A percentile compares a stretch with the other conserved stretches of the same genome.
Evolutionary conservation across 2,329 filamentous ascomycete genomes (phyloP).

Genomic region (Arachnomyces sp.): DNA sequence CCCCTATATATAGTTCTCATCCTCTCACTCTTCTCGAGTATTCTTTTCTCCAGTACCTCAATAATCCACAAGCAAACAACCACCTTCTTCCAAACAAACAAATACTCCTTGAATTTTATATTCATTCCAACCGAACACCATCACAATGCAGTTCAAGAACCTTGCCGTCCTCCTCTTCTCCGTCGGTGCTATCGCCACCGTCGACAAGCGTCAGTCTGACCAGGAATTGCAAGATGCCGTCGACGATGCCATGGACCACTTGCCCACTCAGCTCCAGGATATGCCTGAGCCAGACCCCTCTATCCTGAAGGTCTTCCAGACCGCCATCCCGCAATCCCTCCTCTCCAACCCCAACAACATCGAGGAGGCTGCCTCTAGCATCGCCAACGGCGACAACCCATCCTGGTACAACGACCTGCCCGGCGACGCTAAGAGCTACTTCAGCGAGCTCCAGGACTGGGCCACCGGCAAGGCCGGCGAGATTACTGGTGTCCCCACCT

Average conservation of each 20-base stretch:
- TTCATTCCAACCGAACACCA: background rate
- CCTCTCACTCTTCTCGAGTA: no score
- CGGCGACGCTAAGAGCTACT: constrained; percentile 5
- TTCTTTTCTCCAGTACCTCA: no score
- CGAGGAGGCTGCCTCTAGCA: constrained; percentile 3
- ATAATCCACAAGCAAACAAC: no score
- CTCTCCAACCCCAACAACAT: background rate
- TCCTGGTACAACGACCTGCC: constrained; percentile 12
- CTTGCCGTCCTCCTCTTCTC: constrained; percentile 15
- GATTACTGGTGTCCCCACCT: background rate
- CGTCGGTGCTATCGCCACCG: constrained; percentile 11
- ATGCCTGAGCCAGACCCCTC: no score
- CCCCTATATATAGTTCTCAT: no score
- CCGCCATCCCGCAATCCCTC: background rate
- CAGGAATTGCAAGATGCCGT: no score
- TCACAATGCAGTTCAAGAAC: constrained; percentile 18
- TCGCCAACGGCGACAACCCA: constrained; percentile 10
- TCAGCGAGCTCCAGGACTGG: constrained; percentile 5
- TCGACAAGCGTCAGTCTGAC: background rate
- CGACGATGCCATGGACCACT: no score
- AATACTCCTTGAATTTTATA: background rate
- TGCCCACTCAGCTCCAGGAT: no score
- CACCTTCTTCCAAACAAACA: background rate
- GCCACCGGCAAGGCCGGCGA: constrained; percentile 1
- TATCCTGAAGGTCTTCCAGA: background rate